Conservation (phyloP, 352 stramenopile genomes). For the Thalassiosira livingstoniorum region DNA sequence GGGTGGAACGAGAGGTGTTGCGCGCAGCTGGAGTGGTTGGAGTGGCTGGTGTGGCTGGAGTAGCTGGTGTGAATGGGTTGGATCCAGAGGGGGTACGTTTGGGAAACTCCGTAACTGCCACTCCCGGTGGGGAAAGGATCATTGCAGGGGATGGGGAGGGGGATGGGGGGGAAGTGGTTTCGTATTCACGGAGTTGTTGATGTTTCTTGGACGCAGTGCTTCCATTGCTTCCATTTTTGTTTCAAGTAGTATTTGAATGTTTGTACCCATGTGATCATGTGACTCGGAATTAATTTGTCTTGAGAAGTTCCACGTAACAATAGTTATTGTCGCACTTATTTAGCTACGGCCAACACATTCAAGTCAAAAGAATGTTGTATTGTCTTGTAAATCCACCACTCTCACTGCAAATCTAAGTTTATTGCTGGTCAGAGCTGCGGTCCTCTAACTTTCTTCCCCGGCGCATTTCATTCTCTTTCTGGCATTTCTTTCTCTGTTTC, state of each 20-base stretch:
- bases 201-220: too few species aligned
- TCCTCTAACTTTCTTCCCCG: background rate
- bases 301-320: background rate
- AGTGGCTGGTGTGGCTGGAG: background rate
- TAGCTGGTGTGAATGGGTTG: constrained; percentile 1
- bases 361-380: background rate
- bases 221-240: too few species aligned
- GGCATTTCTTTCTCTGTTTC: background rate
- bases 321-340: background rate
- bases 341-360: background rate
- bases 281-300: background rate
- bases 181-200: constrained; percentile 43
- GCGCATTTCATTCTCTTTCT: too few species aligned
- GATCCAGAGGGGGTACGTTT: constrained; percentile 1
- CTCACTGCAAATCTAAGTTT: background rate
- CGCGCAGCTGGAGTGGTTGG: constrained; percentile 6
- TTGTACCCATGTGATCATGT: background rate
- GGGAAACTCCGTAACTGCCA: constrained; percentile 24
- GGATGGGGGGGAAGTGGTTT: constrained; percentile 33
- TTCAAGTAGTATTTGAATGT: too few species aligned
- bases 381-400: background rate
- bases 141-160: constrained; percentile 15
- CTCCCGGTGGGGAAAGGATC: constrained; percentile 11
- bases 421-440: background rate
- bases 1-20: constrained; percentile 34